phyloP scores from a whole-genome alignment of 345 rosid species.

The Brassica juncea region DNA sequence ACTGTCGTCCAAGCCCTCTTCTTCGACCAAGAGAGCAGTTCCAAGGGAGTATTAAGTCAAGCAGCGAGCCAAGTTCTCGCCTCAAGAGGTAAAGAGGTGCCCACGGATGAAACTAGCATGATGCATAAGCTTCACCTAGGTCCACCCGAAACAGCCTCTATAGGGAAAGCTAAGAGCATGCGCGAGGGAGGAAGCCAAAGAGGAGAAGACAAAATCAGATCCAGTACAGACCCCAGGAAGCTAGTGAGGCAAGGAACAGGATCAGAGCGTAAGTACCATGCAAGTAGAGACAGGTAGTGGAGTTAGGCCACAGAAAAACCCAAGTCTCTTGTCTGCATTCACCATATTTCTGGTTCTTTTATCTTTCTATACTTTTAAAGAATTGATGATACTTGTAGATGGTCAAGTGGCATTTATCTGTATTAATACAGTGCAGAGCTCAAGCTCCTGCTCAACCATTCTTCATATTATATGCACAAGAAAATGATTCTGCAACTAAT shows the following conservation, averaged over 20 bases:
- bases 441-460: conserved; percentile 32
- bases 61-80: conserved; percentile 17
- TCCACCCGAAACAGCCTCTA: conserved; percentile 29
- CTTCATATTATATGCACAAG: background rate
- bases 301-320: background rate
- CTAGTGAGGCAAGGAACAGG: conserved; percentile 22
- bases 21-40: conserved; percentile 77
- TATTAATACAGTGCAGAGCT: conserved; percentile 31
- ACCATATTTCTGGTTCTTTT: conserved; percentile 22
- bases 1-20: conserved; percentile 93
- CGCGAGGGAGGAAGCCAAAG: conserved; percentile 28
- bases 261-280: conserved; percentile 21
- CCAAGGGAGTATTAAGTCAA: conserved; percentile 28
- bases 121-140: conserved; percentile 38
- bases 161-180: conserved; percentile 27
- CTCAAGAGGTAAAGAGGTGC: conserved; percentile 30
- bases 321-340: conserved; percentile 18
- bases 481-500: background rate
- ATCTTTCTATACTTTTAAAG: background rate
- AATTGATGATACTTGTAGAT: conserved; percentile 30
- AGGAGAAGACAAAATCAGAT: conserved; percentile 24
- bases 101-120: conserved; percentile 5
- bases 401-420: conserved; percentile 24
- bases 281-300: conserved; percentile 6
- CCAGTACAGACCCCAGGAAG: conserved; percentile 28